Percentiles rank a stretch among this genome's conserved stretches.
These are phyloP conservation scores for Neofusicoccum sp. DNA, from an alignment of 2,329 filamentous ascomycete species.

Conservation along the genomic window DNA sequence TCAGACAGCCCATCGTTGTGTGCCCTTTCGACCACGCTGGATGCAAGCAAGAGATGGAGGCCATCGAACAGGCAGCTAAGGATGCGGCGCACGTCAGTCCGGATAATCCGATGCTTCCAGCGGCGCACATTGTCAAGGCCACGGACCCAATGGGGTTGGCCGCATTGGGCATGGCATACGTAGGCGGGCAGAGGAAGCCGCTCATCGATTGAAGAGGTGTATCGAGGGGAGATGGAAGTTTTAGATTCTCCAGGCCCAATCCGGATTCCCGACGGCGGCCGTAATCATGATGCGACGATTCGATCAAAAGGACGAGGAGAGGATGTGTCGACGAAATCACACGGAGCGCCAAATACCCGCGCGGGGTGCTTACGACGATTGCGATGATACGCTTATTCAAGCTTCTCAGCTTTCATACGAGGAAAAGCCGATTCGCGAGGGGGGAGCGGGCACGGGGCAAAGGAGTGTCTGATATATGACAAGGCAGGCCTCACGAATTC, in stretches of 20 bases:
- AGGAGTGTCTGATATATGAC: constrained; percentile 9
- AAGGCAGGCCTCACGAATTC: constrained; percentile 16
- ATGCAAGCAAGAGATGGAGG: constrained; percentile 98
- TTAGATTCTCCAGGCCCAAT: constrained; percentile 6
- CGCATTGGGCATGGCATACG: constrained; percentile 63
- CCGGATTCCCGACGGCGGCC: neutral
- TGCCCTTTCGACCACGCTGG: constrained; percentile 93
- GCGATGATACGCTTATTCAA: neutral
- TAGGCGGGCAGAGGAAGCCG: constrained; percentile 64
- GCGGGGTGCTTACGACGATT: neutral
- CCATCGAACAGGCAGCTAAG: constrained; percentile 93
- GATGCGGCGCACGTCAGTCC: constrained; percentile 87
- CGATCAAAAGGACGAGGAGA: constrained; percentile 2
- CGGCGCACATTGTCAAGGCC: constrained; percentile 77
- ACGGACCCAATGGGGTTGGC: constrained; percentile 68
- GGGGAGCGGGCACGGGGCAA: neutral
- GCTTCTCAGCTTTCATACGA: neutral
- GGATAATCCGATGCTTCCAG: constrained; percentile 90
- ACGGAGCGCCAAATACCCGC: constrained; percentile 5
- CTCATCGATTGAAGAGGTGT: constrained; percentile 62
- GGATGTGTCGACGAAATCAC: neutral
- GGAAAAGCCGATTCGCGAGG: neutral
- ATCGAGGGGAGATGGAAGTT: neutral
- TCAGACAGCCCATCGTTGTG: constrained; percentile 92
- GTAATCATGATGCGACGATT: constrained; percentile 12